Percentiles rank a stretch among this genome's conserved stretches.
phyloP scores from a whole-genome alignment of 208 protist species.

The Balamuthia mandrillaris region DNA sequence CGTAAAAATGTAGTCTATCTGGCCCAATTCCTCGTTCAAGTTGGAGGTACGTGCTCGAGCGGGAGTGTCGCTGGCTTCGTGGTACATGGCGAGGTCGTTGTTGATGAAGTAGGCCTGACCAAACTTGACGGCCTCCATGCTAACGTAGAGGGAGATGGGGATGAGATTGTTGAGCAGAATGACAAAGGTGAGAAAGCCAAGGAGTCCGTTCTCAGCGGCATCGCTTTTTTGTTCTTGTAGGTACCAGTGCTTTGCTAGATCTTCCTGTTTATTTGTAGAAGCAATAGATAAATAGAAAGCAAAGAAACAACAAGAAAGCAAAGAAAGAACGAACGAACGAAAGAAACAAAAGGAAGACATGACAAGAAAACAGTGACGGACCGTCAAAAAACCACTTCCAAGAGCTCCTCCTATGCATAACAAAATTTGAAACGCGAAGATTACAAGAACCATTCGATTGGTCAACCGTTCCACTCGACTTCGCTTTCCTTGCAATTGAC shows the following conservation, averaged over 20 bases:
- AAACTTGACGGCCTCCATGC: slow-evolving; percentile 77
- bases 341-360: too few relatives aligned
- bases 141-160: slow-evolving; percentile 84
- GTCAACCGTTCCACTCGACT: slow-evolving; percentile 60
- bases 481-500: slow-evolving; percentile 49
- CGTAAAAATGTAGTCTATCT: slow-evolving; percentile 79
- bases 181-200: slow-evolving; percentile 75
- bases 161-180: slow-evolving; percentile 81
- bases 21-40: slow-evolving; percentile 78
- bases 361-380: too few relatives aligned
- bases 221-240: too few relatives aligned
- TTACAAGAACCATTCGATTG: slow-evolving; percentile 51
- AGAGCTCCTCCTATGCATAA: slow-evolving; percentile 48
- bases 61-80: slow-evolving; percentile 47
- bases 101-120: slow-evolving; percentile 64
- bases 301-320: too few relatives aligned
- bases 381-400: too few relatives aligned
- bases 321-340: too few relatives aligned
- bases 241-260: not conserved
- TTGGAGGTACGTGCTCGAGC: slow-evolving; percentile 72
- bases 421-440: slow-evolving; percentile 54
- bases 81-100: slow-evolving; percentile 73
- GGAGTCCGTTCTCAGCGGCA: too few relatives aligned
- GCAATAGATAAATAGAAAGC: too few relatives aligned
- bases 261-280: not conserved